Evolutionary conservation across 2,329 filamentous ascomycete genomes (phyloP).

Genomic region (Penicillium occitanis): DNA sequence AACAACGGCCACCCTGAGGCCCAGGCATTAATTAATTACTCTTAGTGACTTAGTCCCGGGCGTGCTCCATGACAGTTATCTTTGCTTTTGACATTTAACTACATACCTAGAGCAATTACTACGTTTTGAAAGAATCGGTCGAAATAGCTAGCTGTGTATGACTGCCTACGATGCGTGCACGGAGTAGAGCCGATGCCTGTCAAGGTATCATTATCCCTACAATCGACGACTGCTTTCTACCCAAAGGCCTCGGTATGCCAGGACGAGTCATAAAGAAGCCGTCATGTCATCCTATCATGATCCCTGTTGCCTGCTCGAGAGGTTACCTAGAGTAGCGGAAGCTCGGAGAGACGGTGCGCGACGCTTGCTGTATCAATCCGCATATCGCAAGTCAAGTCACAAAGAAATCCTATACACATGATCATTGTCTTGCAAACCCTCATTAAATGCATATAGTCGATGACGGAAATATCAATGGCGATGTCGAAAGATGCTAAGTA

Average conservation of each 20-base stretch:
- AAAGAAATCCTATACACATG: background rate
- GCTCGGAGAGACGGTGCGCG: background rate
- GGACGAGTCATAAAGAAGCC: background rate
- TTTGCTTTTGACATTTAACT: background rate
- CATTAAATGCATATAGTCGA: no score
- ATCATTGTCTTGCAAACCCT: background rate
- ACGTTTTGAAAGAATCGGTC: background rate
- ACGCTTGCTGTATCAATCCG: background rate
- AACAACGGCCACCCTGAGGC: constrained; percentile 11
- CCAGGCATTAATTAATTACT: constrained; percentile 19
- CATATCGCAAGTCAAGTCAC: background rate
- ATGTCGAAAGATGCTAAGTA: no score
- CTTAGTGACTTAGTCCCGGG: background rate
- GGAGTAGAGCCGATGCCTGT: background rate
- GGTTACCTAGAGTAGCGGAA: constrained; percentile 6
- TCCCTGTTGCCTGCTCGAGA: constrained; percentile 11
- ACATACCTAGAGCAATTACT: background rate
- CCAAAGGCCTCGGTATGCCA: background rate
- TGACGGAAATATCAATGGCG: background rate
- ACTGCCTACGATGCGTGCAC: background rate
- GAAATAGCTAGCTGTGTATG: background rate
- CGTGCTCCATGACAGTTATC: background rate
- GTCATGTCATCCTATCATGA: constrained; percentile 10
- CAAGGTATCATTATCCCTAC: background rate
- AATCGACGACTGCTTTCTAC: background rate